phyloP scores from a whole-genome alignment of 768 basidiomycete genomes.

The Hortiboletus campestris region DNA sequence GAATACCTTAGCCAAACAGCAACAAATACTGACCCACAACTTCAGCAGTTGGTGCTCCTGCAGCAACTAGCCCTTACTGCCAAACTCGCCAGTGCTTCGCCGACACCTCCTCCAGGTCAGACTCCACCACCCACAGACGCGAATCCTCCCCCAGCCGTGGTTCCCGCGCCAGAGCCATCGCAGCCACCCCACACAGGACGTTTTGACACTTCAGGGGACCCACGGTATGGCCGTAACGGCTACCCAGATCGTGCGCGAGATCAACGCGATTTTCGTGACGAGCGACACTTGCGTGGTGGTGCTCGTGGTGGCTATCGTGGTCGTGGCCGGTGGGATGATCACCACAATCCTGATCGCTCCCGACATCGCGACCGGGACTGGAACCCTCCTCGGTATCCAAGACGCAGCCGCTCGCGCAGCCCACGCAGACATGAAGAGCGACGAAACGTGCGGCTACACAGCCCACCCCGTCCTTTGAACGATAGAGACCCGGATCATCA shows the following conservation, averaged over 20 bases:
- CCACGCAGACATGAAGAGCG: constrained; percentile 57
- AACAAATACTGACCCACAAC: constrained; percentile 48
- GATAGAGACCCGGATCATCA: constrained; percentile 27
- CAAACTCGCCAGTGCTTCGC: constrained; percentile 35
- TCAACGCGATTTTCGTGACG: constrained; percentile 49
- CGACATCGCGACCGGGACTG: constrained; percentile 47
- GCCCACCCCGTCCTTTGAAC: constrained; percentile 52
- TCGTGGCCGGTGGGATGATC: constrained; percentile 67
- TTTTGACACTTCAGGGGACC: constrained; percentile 37
- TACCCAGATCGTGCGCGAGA: constrained; percentile 44
- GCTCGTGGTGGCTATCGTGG: constrained; percentile 55
- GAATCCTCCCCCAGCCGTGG: not conserved
- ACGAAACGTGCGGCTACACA: constrained; percentile 54
- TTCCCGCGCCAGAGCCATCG: constrained; percentile 23
- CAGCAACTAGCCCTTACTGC: constrained; percentile 74
- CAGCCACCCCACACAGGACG: constrained; percentile 15
- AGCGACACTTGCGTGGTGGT: constrained; percentile 52
- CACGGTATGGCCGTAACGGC: constrained; percentile 33
- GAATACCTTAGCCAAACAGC: constrained; percentile 54
- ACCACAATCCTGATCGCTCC: constrained; percentile 40
- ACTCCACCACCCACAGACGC: constrained; percentile 27
- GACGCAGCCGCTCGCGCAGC: constrained; percentile 73
- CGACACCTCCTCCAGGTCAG: constrained; percentile 22
- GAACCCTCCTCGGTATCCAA: constrained; percentile 40
- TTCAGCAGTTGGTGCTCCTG: constrained; percentile 65